Evolutionary conservation across 2,329 filamentous ascomycete genomes (phyloP).

Genomic region (Fusarium sp.): DNA sequence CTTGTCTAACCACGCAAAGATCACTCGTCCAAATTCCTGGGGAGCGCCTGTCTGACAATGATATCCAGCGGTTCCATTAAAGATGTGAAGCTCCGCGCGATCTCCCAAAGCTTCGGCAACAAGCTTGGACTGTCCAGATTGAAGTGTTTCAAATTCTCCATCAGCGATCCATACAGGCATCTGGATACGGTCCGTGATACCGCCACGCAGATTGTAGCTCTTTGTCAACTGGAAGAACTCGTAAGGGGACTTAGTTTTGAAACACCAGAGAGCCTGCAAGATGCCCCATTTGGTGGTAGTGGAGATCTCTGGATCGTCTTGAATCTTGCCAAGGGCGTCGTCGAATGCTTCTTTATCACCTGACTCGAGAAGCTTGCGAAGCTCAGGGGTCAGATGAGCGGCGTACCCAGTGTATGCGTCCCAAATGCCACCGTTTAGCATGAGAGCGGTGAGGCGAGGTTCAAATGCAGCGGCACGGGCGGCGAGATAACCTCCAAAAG

Average conservation of each 20-base stretch:
- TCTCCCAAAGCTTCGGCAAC: constrained; percentile 2
- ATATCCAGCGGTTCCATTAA: constrained; percentile 15
- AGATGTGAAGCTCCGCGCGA: background rate
- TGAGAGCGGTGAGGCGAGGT: background rate
- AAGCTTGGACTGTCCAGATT: constrained; percentile 3
- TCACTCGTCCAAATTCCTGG: background rate
- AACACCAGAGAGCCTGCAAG: constrained; percentile 46
- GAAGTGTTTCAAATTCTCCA: constrained; percentile 28
- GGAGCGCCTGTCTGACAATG: constrained; percentile 19
- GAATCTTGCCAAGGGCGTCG: background rate
- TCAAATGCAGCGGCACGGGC: constrained; percentile 27
- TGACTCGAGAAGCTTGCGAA: constrained; percentile 1
- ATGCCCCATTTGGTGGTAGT: constrained; percentile 42
- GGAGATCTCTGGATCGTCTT: constrained; percentile 5
- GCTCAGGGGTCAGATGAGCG: background rate
- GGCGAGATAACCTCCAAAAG: constrained; percentile 22
- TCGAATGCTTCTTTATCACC: constrained; percentile 30
- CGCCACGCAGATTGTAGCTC: constrained; percentile 21
- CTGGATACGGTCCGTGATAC: constrained; percentile 20
- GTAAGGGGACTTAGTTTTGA: constrained; percentile 42
- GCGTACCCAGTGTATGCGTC: constrained; percentile 23
- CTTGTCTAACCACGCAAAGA: constrained; percentile 20
- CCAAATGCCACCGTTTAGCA: constrained; percentile 17
- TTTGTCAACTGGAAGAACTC: constrained; percentile 34
- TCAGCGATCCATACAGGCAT: constrained; percentile 37